These are phyloP conservation scores for Kwoniella dendrophila DNA, from an alignment of 768 basidiomycete genomes.

Conservation along the genomic window DNA sequence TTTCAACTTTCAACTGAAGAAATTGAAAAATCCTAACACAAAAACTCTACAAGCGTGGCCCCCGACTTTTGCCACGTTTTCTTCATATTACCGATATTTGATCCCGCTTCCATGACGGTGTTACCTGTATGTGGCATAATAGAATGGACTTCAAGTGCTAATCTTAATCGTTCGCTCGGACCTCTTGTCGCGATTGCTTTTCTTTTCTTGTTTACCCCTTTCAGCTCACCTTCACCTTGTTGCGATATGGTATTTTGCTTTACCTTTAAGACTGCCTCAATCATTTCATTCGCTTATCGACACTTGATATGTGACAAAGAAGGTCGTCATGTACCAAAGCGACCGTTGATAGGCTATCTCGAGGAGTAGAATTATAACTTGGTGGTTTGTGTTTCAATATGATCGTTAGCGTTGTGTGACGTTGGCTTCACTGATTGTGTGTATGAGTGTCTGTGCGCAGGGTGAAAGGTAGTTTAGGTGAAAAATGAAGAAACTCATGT, in stretches of 20 bases:
- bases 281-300: too few species aligned
- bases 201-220: neutral
- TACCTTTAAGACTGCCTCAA: too few species aligned
- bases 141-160: neutral
- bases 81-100: neutral
- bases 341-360: neutral
- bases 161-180: slow-evolving; percentile 1
- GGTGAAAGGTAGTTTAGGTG: slow-evolving; percentile 1
- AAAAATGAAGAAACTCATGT: too few species aligned
- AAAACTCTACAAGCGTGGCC: slow-evolving; percentile 3
- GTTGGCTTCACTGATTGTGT: neutral
- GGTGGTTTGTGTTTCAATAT: neutral
- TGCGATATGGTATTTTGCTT: too few species aligned
- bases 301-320: too few species aligned
- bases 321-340: neutral
- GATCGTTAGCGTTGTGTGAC: slow-evolving; percentile 5
- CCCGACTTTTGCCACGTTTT: neutral
- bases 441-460: slow-evolving; percentile 18
- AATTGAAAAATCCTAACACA: slow-evolving; percentile 3
- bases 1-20: neutral
- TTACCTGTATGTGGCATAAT: slow-evolving; percentile 9
- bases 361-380: neutral
- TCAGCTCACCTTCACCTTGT: neutral
- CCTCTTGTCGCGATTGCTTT: slow-evolving; percentile 3
- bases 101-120: neutral